These are phyloP conservation scores for Nothopassalora personata DNA, from an alignment of 2,329 filamentous ascomycete species.

Conservation along the genomic window DNA sequence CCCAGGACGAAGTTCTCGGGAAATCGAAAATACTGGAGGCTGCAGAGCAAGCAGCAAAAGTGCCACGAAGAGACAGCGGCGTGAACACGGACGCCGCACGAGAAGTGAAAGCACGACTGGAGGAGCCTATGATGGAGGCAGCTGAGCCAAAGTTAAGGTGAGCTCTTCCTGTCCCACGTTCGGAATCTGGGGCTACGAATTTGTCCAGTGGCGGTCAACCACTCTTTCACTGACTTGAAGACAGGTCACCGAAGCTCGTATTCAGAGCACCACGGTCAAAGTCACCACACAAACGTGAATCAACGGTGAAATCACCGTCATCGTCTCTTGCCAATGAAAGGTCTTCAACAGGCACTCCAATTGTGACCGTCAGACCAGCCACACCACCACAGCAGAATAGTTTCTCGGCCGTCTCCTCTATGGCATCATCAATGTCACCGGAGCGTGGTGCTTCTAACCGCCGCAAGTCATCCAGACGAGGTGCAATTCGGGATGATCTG, in stretches of 20 bases:
- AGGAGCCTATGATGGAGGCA: not conserved
- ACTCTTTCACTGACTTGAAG: not conserved
- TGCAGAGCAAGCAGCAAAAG: slow-evolving; percentile 11
- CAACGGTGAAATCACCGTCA: not conserved
- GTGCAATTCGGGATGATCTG: slow-evolving; percentile 10
- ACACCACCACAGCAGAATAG: not conserved
- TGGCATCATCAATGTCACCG: not conserved
- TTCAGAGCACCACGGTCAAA: not conserved
- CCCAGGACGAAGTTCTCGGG: slow-evolving; percentile 17
- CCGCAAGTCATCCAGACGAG: not conserved
- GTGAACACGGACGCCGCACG: slow-evolving; percentile 2
- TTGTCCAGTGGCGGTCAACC: not conserved
- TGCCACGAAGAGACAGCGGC: slow-evolving; percentile 18
- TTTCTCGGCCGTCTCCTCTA: not conserved
- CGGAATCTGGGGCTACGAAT: slow-evolving; percentile 1
- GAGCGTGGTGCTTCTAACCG: not conserved
- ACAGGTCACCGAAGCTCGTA: slow-evolving; percentile 9
- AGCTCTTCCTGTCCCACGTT: slow-evolving; percentile 1
- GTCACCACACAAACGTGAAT: not conserved
- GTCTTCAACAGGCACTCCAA: not conserved
- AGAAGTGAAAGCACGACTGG: not conserved
- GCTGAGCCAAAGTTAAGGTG: slow-evolving; percentile 1
- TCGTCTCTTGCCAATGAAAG: not conserved
- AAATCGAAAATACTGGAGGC: slow-evolving; percentile 14
- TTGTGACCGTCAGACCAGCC: not conserved